Base-by-base conservation (phyloP, 2,329 filamentous ascomycete species). In the Verticillium nonalfalfae region DNA sequence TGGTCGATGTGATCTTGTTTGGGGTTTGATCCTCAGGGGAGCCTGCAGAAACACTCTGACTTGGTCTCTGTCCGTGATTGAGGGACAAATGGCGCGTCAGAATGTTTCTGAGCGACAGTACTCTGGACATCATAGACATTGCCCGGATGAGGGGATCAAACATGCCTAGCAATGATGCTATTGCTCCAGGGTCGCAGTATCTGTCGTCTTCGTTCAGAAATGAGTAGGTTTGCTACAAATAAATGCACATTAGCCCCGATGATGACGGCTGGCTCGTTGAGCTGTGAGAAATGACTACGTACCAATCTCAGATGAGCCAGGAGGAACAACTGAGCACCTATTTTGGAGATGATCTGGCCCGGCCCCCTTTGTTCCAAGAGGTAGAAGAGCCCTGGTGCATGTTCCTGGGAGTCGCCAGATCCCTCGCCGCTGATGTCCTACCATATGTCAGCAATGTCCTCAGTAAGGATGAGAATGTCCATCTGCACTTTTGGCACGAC, bases 341-440 rank as follows among this genome's bases (percentile, higher is more conserved):
- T 60, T 15, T 63, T 68, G 3, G 72, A 72, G 3, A 62, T 67
- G 56, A 74, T 67, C 57, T 74, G 72, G 40, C 68, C 68, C 1
- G 66, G 65, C 0, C 72, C 72, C 63, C 72, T 61, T 58, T 66
- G 70, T 57, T 73, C 72, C 7, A 74, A 21, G 0, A 74, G 67
- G 31, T 73, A 74, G 36, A 72, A 74, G 0, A 74, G 64, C 1
- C 72, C 72, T 0, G 72, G 60, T 1, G 70, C 71, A 52, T 74
- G 72, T n/a, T 73, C 71, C 21, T 65, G 68, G 0, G 69, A 66
- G 52, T 72, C 68, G 6, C 68, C 72, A 1, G 65, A 54, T 0
- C 64, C 65, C 31, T 74, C 72, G 26, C 72, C 72, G 58, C 69
- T 73, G 54, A 74, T 69, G 35, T 73, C 68, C 69, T 74, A 14